phyloP scores from a whole-genome alignment of 108 stramenopile genomes.

The Pseudonitzschia multistriata region DNA sequence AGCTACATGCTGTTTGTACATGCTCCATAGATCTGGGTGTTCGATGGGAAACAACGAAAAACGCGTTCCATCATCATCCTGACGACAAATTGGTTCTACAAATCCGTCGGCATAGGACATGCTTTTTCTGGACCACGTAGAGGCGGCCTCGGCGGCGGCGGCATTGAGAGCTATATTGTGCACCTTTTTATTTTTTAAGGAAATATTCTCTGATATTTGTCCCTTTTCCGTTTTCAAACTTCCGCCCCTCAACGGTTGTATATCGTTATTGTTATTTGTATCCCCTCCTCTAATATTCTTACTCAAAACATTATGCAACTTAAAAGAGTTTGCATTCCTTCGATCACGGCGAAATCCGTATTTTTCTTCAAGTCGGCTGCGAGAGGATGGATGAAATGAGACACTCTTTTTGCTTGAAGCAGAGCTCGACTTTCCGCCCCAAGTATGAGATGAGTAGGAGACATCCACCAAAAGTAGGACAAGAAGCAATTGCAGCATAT shows the following conservation, averaged over 20 bases:
- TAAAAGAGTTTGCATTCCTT: background rate
- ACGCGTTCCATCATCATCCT: conserved; percentile 71
- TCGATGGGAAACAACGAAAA: conserved; percentile 92
- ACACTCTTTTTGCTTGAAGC: too few species aligned
- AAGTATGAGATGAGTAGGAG: conserved; percentile 7
- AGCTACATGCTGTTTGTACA: conserved; percentile 99
- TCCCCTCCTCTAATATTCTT: conserved; percentile 10
- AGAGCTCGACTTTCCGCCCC: conserved; percentile 8
- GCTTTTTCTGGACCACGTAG: conserved; percentile 32
- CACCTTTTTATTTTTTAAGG: background rate
- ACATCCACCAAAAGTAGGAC: conserved; percentile 8
- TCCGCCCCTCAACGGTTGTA: conserved; percentile 10
- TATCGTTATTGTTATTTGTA: conserved; percentile 9
- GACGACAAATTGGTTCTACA: conserved; percentile 74
- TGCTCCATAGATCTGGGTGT: conserved; percentile 87
- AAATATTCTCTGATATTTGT: background rate
- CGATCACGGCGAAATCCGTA: background rate
- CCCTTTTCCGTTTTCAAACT: conserved; percentile 5
- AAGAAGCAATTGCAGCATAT: conserved; percentile 10
- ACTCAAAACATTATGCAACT: background rate
- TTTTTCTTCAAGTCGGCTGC: background rate
- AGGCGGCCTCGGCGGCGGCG: conserved; percentile 5
- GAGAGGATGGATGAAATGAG: too few species aligned
- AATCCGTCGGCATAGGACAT: conserved; percentile 39
- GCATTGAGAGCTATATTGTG: background rate